phyloP scores from a whole-genome alignment of 768 basidiomycete genomes.

The Panellus pusillus region DNA sequence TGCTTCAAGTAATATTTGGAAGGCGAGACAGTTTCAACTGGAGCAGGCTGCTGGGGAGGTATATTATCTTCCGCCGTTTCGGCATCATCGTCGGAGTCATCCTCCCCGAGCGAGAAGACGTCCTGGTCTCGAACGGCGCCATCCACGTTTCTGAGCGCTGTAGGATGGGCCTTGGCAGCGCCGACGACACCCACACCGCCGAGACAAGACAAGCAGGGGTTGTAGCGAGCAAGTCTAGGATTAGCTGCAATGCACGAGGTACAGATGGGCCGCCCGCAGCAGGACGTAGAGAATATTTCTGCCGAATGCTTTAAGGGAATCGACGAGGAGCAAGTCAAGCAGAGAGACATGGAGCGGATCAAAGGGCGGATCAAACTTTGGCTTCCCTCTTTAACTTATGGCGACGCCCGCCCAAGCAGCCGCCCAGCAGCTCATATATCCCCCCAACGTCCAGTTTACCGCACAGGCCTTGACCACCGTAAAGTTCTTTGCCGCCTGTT shows the following conservation, averaged over 20 bases:
- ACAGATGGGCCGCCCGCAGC: slow-evolving; percentile 70
- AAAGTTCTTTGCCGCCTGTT: slow-evolving; percentile 82
- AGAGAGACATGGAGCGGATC: slow-evolving; percentile 33
- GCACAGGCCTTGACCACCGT: slow-evolving; percentile 53
- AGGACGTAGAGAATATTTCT: slow-evolving; percentile 51
- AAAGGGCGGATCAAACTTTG: neutral
- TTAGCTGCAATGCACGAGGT: slow-evolving; percentile 55
- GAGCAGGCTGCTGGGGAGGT: neutral
- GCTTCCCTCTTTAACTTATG: slow-evolving; percentile 37
- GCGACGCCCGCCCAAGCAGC: slow-evolving; percentile 49
- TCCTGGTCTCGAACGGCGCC: slow-evolving; percentile 62
- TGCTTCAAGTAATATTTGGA: slow-evolving; percentile 54
- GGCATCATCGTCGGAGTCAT: slow-evolving; percentile 23
- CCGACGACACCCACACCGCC: slow-evolving; percentile 50
- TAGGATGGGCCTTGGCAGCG: slow-evolving; percentile 3
- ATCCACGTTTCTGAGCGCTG: slow-evolving; percentile 39
- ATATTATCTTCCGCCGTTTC: neutral
- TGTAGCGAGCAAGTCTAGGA: slow-evolving; percentile 63
- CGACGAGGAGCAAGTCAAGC: slow-evolving; percentile 63
- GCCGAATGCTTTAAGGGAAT: slow-evolving; percentile 35
- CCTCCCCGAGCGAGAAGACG: slow-evolving; percentile 66
- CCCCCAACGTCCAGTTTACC: slow-evolving; percentile 67
- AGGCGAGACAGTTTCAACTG: slow-evolving; percentile 4
- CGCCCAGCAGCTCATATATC: slow-evolving; percentile 58
- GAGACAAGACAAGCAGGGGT: slow-evolving; percentile 73